Conservation (phyloP, 2,329 filamentous ascomycete genomes). For the Calonectria crousiana region DNA sequence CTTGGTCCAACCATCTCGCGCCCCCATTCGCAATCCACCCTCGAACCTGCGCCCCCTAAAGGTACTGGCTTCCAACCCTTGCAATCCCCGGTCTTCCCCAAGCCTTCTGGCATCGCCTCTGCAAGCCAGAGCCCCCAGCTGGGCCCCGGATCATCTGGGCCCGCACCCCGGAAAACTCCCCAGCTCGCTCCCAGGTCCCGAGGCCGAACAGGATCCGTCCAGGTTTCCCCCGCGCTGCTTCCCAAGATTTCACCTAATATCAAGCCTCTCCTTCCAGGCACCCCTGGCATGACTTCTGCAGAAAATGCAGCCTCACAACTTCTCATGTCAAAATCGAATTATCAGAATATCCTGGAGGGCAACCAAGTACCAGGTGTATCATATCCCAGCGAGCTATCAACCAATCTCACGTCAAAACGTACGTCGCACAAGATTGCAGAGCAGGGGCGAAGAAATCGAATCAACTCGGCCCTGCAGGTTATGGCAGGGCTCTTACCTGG, state of each 20-base stretch:
- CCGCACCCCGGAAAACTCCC: slow-evolving; percentile 65
- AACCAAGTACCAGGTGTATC: slow-evolving; percentile 90
- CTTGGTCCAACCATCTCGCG: slow-evolving; percentile 56
- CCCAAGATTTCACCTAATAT: slow-evolving; percentile 95
- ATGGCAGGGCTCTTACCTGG: slow-evolving; percentile 88
- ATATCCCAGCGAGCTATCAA: slow-evolving; percentile 91
- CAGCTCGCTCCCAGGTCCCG: slow-evolving; percentile 68
- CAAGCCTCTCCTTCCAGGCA: slow-evolving; percentile 84
- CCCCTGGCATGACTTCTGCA: slow-evolving; percentile 60
- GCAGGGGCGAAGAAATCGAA: slow-evolving; percentile 93
- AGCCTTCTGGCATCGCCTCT: slow-evolving; percentile 58
- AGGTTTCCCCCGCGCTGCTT: slow-evolving; percentile 87
- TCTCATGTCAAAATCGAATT: slow-evolving; percentile 95
- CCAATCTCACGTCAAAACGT: slow-evolving; percentile 94
- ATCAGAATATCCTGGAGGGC: slow-evolving; percentile 96
- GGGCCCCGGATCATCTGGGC: slow-evolving; percentile 60
- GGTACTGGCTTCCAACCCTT: slow-evolving; percentile 63
- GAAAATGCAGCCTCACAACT: slow-evolving; percentile 78
- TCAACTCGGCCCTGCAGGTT: slow-evolving; percentile 92
- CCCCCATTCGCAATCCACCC: slow-evolving; percentile 51
- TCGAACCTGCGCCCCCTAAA: slow-evolving; percentile 60
- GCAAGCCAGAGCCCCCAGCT: slow-evolving; percentile 76
- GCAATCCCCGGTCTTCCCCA: slow-evolving; percentile 61
- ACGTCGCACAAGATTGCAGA: slow-evolving; percentile 99
- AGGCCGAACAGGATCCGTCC: slow-evolving; percentile 80